Base-by-base conservation (phyloP, 2,329 filamentous ascomycete species). In the Aspergillus sclerotialis region DNA sequence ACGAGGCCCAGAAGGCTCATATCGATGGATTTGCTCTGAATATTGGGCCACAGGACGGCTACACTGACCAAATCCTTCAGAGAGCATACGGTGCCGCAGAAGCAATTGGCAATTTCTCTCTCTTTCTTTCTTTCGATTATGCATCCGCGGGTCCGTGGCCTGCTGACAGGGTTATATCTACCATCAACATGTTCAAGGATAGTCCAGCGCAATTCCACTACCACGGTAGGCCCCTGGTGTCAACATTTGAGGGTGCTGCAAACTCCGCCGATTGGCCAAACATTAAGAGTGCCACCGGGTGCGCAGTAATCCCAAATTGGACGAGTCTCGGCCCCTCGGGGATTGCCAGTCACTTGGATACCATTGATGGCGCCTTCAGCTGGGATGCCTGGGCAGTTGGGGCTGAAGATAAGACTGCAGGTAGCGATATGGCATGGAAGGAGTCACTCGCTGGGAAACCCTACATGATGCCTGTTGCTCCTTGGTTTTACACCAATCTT, bases 401-500 rank as follows among this genome's bases (percentile, higher is more conserved):
- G 7, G 56, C 61, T 33, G 44, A 56, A 4, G 62, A 64, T 30
- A 64, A 58, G 49, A 56, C 51, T 5, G 51, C 50, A 16, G 43
- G 54, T 1, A 52, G 40, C 21, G 64, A 69, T 29, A 43, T 58
- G 33, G 50, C 49, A 2, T 75, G 66, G 56, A 64, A 64, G 46
- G 39, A 45, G 7, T 52, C 53, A 7, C 42, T 64, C 5, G 38
- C 46, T 2, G 49, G 50, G 4, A 70, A 68, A 46, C 54, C 56
- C 3, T 70, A 63, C 35, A 74, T 76, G 67, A 74, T 74, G 69
- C 64, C 70, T 2, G 67, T 75, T n/a, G 70, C 69, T 0, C 73
- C 74, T 0, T 76, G 72, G 73, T 73, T 66, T 50, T 73, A 57
- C 53, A 78, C 77, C 31, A 72, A 76, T 38, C 58, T 79, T 3